Conservation (phyloP, 169 alveolate species). For the Eimeria maxima region DNA sequence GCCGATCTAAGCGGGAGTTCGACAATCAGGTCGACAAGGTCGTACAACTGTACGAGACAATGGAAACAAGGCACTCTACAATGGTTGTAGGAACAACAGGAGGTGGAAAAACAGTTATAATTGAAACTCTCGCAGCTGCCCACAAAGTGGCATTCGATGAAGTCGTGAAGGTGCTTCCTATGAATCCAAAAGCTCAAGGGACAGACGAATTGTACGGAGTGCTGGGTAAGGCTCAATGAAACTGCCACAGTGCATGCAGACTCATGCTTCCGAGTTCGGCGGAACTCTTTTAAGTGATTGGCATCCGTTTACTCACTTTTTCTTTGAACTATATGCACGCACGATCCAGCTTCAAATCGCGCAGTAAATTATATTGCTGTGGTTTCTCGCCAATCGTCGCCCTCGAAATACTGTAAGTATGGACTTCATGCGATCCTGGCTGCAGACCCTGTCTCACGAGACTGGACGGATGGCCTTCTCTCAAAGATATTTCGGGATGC, state of each 20-base stretch:
- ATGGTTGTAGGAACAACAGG: conserved; percentile 97
- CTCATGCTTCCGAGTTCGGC: not conserved
- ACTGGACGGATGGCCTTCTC: conserved; percentile 99
- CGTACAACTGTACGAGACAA: conserved; percentile 95
- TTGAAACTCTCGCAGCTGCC: conserved; percentile 93
- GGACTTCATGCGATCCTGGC: conserved; percentile 91
- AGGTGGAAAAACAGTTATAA: conserved; percentile 95
- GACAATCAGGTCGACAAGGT: conserved; percentile 94
- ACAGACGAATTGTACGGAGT: conserved; percentile 96
- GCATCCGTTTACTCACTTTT: not conserved
- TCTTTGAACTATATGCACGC: not conserved
- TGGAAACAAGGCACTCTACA: conserved; percentile 97
- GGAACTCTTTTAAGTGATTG: not conserved
- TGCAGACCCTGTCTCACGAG: conserved; percentile 96
- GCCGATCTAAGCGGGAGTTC: conserved; percentile 89
- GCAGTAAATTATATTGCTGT: not conserved
- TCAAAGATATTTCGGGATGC: conserved; percentile 97
- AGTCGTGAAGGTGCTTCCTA: conserved; percentile 90
- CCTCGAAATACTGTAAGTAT: conserved; percentile 86
- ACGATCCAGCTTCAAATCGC: not conserved
- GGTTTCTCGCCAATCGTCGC: not conserved
- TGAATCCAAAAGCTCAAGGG: conserved; percentile 96
- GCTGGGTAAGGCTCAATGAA: conserved; percentile 83
- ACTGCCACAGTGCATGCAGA: not conserved
- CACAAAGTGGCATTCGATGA: conserved; percentile 89